Percentiles rank a stretch among this genome's conserved stretches.
Conservation (phyloP, 805 yeast genomes). For the Candida ulmi region DNA sequence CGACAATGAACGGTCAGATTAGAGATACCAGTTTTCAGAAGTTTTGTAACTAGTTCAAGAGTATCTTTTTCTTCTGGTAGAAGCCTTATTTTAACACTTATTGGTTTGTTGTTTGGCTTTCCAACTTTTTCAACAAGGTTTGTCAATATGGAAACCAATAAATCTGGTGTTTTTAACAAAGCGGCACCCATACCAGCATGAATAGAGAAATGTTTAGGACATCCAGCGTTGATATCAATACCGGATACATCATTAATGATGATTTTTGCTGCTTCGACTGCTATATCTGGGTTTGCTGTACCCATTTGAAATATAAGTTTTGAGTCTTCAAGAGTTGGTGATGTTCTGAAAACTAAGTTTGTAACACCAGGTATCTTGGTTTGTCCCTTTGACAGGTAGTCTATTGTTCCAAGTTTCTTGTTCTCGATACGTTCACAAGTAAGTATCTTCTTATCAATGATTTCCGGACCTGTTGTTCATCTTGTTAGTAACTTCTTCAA, state of each 20-base stretch:
- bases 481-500: no score
- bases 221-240: constrained; percentile 91
- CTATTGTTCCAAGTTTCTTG: constrained; percentile 50
- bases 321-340: constrained; percentile 53
- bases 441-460: constrained; percentile 78
- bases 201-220: constrained; percentile 92
- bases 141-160: constrained; percentile 60
- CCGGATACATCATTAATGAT: constrained; percentile 87
- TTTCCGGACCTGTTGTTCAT: constrained; percentile 61
- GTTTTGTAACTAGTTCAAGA: constrained; percentile 46
- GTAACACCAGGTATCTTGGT: constrained; percentile 41
- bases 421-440: constrained; percentile 64
- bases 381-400: constrained; percentile 42
- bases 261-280: constrained; percentile 79
- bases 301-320: constrained; percentile 87
- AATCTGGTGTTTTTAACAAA: constrained; percentile 73
- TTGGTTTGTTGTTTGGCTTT: constrained; percentile 65
- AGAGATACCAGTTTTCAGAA: constrained; percentile 73
- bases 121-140: constrained; percentile 79
- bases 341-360: constrained; percentile 69
- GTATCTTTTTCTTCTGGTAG: constrained; percentile 61
- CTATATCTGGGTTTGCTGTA: constrained; percentile 74
- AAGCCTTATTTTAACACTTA: constrained; percentile 85
- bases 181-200: constrained; percentile 99
- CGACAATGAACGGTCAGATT: constrained; percentile 92